Evolutionary conservation across 208 protist genomes (phyloP).

Genomic region (Entamoeba nuttalli): DNA sequence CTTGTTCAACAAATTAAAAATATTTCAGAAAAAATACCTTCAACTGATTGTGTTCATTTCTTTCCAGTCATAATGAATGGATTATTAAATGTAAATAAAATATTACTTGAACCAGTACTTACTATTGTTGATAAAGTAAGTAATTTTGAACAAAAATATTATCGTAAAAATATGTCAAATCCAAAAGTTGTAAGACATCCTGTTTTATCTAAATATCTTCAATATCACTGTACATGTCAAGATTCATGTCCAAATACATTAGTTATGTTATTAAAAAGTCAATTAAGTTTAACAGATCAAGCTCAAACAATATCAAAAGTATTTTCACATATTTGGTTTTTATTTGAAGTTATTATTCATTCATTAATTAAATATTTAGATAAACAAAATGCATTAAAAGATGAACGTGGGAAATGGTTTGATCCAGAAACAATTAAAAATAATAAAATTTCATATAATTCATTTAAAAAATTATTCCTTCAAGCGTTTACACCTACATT

Average conservation of each 20-base stretch:
- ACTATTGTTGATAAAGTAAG: neutral
- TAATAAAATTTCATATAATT: no score
- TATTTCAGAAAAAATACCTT: neutral
- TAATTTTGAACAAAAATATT: neutral
- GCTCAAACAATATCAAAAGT: neutral
- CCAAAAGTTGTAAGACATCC: neutral
- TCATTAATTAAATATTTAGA: neutral
- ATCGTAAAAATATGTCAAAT: neutral
- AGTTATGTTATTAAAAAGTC: neutral
- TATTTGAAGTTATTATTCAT: neutral
- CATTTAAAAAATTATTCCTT: neutral
- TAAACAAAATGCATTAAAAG: neutral
- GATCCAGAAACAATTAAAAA: neutral
- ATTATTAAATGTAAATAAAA: neutral
- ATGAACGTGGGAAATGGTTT: neutral
- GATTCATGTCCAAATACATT: neutral
- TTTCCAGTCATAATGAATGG: neutral
- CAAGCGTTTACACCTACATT: neutral
- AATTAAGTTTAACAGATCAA: neutral
- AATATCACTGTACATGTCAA: neutral
- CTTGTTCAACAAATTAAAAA: neutral
- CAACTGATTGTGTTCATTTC: neutral
- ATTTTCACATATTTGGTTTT: neutral
- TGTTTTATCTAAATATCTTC: neutral
- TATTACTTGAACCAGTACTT: neutral